Percentiles rank a stretch among this genome's conserved stretches.
phyloP scores from a whole-genome alignment of 1,284 basidiomycete genomes.

The Trichosporon sp. region DNA sequence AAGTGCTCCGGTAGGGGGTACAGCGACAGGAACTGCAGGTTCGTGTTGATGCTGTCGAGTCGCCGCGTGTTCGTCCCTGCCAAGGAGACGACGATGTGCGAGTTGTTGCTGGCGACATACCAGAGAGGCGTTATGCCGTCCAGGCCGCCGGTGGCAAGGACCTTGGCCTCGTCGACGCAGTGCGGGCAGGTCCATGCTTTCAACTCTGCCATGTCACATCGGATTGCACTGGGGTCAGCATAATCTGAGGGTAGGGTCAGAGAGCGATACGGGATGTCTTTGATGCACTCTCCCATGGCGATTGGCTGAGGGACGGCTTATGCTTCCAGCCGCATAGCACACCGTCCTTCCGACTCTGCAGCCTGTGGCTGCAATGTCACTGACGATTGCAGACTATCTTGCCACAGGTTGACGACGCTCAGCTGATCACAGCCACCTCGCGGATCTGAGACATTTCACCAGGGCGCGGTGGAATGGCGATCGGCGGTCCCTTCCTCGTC shows the following conservation, averaged over 20 bases:
- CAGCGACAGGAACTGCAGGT: conserved; percentile 19
- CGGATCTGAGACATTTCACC: no score
- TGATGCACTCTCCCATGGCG: no score
- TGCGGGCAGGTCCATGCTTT: not conserved
- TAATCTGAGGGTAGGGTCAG: no score
- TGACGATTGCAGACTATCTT: no score
- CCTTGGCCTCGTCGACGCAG: not conserved
- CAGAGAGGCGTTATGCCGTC: not conserved
- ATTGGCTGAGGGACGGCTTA: no score
- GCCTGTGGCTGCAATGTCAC: no score
- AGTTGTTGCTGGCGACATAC: conserved; percentile 12
- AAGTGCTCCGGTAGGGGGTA: conserved; percentile 7
- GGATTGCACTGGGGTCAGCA: not conserved
- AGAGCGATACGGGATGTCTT: no score
- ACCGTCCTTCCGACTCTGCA: no score
- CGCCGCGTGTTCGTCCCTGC: conserved; percentile 22
- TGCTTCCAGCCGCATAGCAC: no score
- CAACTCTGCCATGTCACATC: not conserved
- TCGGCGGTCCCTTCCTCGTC: no score
- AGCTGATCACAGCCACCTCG: no score
- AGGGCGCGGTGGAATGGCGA: not conserved
- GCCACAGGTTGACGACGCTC: no score
- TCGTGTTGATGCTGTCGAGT: conserved; percentile 15
- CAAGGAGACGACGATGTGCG: conserved; percentile 19
- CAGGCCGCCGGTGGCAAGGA: not conserved